phyloP scores from a whole-genome alignment of 1,284 basidiomycete species.

The Cystobasidium pallidum region DNA sequence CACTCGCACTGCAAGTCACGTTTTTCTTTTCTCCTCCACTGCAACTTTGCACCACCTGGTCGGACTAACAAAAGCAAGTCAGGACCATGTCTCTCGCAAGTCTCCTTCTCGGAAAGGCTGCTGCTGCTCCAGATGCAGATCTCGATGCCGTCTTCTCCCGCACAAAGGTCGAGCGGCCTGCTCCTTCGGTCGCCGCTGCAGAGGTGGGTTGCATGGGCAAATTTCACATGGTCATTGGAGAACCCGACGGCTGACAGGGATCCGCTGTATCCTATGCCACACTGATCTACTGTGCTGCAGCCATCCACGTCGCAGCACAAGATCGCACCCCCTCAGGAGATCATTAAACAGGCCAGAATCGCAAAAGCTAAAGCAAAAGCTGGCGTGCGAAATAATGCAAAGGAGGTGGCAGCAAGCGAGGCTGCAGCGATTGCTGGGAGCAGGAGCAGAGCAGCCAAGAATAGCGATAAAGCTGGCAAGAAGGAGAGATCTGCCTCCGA shows the following conservation, averaged over 20 bases:
- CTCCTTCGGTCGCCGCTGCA: background rate
- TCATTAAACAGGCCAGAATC: background rate
- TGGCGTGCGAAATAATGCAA: background rate
- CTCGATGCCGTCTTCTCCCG: slow-evolving; percentile 32
- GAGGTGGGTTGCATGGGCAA: slow-evolving; percentile 10
- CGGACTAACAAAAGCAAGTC: background rate
- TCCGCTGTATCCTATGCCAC: no score
- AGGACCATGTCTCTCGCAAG: slow-evolving; percentile 7
- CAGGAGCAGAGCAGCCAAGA: background rate
- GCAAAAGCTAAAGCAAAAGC: slow-evolving; percentile 16
- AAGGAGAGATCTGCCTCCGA: background rate
- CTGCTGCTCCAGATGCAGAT: slow-evolving; percentile 14
- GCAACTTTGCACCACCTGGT: background rate
- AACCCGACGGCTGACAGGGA: no score
- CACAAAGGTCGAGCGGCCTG: slow-evolving; percentile 25
- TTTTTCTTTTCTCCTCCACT: background rate
- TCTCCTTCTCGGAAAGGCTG: slow-evolving; percentile 12
- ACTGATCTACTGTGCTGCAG: background rate
- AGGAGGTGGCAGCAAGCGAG: background rate
- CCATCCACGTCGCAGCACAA: background rate
- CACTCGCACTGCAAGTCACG: slow-evolving; percentile 1
- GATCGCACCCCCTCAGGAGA: background rate
- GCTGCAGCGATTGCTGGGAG: background rate
- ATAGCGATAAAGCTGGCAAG: background rate
- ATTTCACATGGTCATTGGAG: slow-evolving; percentile 14